Conservation (phyloP, 2,329 filamentous ascomycete genomes). For the Fusarium goolgardi region DNA sequence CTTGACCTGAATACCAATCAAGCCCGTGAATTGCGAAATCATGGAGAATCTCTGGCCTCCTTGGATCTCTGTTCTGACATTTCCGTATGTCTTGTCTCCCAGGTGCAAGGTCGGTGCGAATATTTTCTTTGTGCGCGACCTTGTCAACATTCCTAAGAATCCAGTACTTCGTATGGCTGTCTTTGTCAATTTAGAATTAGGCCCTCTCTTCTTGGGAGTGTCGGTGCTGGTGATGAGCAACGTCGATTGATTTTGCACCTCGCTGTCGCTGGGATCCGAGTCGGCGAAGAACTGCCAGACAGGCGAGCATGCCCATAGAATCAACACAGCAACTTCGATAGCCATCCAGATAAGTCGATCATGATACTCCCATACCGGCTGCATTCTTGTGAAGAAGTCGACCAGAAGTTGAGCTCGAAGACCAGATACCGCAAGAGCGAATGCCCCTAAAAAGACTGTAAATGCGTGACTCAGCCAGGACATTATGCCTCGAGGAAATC, state of each 20-base stretch:
- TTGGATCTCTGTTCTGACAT: conserved; percentile 50
- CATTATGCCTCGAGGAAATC: conserved; percentile 54
- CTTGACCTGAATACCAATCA: conserved; percentile 42
- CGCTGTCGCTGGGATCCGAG: neutral
- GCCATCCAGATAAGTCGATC: conserved; percentile 58
- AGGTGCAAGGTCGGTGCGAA: conserved; percentile 43
- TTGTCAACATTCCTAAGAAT: conserved; percentile 1
- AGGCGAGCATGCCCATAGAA: conserved; percentile 57
- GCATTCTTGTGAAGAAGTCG: conserved; percentile 48
- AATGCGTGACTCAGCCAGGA: conserved; percentile 58
- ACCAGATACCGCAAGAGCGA: conserved; percentile 54
- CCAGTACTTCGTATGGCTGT: conserved; percentile 1
- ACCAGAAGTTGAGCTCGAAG: conserved; percentile 52
- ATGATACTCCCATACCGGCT: conserved; percentile 58
- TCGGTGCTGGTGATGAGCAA: conserved; percentile 1
- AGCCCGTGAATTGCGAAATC: conserved; percentile 40
- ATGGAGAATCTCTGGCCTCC: conserved; percentile 43
- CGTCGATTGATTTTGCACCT: conserved; percentile 35
- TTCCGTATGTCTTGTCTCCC: conserved; percentile 48
- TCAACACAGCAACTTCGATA: conserved; percentile 56
- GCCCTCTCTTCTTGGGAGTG: neutral
- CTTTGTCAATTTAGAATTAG: neutral
- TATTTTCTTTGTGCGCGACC: conserved; percentile 43
- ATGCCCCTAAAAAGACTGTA: conserved; percentile 59
- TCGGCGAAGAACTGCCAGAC: conserved; percentile 47